phyloP scores from a whole-genome alignment of 2,329 filamentous ascomycete species.

The Chaetomiaceae sp. region DNA sequence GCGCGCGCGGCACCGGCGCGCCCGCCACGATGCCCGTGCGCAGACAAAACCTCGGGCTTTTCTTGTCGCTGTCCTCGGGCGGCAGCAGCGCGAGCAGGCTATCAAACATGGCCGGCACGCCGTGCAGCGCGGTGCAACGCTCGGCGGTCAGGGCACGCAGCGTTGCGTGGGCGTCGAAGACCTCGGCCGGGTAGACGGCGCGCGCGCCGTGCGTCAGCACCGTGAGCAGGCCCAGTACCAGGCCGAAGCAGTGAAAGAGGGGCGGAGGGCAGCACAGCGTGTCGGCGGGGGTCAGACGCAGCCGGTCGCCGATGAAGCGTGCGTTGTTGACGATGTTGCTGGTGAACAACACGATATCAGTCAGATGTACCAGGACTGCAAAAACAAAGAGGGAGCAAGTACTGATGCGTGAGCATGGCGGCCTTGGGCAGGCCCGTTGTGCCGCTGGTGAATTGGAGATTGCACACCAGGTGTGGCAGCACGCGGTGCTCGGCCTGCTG shows the following conservation, averaged over 20 bases:
- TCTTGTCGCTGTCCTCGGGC: slow-evolving; percentile 32
- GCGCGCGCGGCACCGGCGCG: slow-evolving; percentile 65
- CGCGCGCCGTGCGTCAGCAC: slow-evolving; percentile 68
- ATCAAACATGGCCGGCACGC: slow-evolving; percentile 81
- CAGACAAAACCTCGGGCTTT: slow-evolving; percentile 44
- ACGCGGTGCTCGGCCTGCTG: slow-evolving; percentile 49
- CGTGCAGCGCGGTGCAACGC: slow-evolving; percentile 67
- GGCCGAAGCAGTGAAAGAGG: slow-evolving; percentile 79
- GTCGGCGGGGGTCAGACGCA: slow-evolving; percentile 61
- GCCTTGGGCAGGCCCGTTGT: slow-evolving; percentile 69
- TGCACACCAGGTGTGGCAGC: slow-evolving; percentile 61
- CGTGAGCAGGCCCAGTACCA: slow-evolving; percentile 69
- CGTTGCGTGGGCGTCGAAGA: slow-evolving; percentile 63
- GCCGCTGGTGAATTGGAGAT: slow-evolving; percentile 70
- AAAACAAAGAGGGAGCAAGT: slow-evolving; percentile 24
- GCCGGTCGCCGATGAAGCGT: slow-evolving; percentile 66
- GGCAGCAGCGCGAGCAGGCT: slow-evolving; percentile 48
- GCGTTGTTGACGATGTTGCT: slow-evolving; percentile 60
- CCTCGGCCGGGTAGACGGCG: slow-evolving; percentile 69
- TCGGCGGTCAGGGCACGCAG: slow-evolving; percentile 61
- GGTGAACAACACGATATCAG: too few relatives aligned
- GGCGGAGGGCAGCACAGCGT: slow-evolving; percentile 76
- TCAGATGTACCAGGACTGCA: slow-evolving; percentile 11
- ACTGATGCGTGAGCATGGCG: slow-evolving; percentile 68
- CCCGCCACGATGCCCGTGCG: slow-evolving; percentile 76